Evolutionary conservation across 106 monocot genomes (phyloP).

Genomic region (Dioscorea zingiberensis): DNA sequence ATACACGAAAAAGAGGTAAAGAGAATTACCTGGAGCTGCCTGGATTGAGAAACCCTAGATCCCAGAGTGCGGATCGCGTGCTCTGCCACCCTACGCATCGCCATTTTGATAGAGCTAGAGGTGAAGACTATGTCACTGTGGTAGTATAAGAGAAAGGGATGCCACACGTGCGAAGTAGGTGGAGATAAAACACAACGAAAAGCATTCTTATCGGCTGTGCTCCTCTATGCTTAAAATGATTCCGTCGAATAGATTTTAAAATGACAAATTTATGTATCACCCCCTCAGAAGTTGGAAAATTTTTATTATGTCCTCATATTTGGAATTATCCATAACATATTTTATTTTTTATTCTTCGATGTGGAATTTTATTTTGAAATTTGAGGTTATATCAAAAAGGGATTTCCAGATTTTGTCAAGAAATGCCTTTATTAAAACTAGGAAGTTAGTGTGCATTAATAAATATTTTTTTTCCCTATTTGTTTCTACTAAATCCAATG

Average conservation of each 20-base stretch:
- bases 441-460: too few relatives aligned
- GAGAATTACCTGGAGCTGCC: slow-evolving; percentile 30
- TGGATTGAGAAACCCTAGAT: slow-evolving; percentile 7
- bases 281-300: too few relatives aligned
- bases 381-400: too few relatives aligned
- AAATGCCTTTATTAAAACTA: too few relatives aligned
- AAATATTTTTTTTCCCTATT: too few relatives aligned
- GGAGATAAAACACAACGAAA: background rate
- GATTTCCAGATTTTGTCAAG: too few relatives aligned
- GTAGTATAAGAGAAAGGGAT: background rate
- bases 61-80: slow-evolving; percentile 22
- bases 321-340: background rate
- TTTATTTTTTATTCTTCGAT: background rate
- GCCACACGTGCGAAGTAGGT: background rate
- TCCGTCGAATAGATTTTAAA: too few relatives aligned
- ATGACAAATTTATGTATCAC: too few relatives aligned
- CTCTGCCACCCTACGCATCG: slow-evolving; percentile 24
- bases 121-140: background rate
- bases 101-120: slow-evolving; percentile 9
- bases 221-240: too few relatives aligned
- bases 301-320: background rate
- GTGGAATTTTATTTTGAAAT: too few relatives aligned
- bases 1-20: background rate
- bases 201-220: too few relatives aligned
- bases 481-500: too few relatives aligned